Conservation (phyloP, 148 eudicot genomes). For the Vaccinium macrocarpon region DNA sequence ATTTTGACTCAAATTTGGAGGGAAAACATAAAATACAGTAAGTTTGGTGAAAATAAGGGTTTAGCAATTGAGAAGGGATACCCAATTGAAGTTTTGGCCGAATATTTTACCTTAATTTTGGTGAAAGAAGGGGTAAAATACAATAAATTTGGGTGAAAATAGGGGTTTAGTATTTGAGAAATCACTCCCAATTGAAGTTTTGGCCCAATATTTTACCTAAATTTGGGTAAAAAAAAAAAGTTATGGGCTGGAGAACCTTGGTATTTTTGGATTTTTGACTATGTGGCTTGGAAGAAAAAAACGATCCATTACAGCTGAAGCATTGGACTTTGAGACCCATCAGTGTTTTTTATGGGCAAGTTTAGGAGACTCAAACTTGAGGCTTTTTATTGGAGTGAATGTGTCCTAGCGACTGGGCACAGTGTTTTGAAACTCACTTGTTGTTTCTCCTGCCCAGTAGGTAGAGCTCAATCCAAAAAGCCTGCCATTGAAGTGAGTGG, state of each 20-base stretch:
- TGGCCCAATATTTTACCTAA: not conserved
- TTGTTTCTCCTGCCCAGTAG: not conserved
- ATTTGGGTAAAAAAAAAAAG: not conserved
- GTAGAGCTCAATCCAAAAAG: slow-evolving; percentile 1
- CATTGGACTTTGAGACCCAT: not conserved
- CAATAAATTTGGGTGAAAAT: no score
- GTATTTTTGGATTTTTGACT: not conserved
- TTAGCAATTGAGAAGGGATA: no score
- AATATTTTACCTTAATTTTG: no score
- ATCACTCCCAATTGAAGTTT: not conserved
- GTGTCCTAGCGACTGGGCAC: not conserved
- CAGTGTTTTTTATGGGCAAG: not conserved
- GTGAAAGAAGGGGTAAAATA: no score
- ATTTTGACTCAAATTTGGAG: no score
- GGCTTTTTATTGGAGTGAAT: not conserved
- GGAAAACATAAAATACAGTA: no score
- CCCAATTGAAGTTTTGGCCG: no score
- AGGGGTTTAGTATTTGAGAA: not conserved
- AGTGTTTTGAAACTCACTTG: not conserved
- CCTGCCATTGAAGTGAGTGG: not conserved
- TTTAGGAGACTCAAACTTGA: not conserved
- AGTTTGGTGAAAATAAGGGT: no score
- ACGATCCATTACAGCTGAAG: not conserved
- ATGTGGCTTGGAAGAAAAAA: not conserved
- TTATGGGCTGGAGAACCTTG: no score